Percentiles rank a stretch among this genome's conserved stretches.
phyloP scores from a whole-genome alignment of 2,329 filamentous ascomycete genomes.

The Diaporthe batatas region DNA sequence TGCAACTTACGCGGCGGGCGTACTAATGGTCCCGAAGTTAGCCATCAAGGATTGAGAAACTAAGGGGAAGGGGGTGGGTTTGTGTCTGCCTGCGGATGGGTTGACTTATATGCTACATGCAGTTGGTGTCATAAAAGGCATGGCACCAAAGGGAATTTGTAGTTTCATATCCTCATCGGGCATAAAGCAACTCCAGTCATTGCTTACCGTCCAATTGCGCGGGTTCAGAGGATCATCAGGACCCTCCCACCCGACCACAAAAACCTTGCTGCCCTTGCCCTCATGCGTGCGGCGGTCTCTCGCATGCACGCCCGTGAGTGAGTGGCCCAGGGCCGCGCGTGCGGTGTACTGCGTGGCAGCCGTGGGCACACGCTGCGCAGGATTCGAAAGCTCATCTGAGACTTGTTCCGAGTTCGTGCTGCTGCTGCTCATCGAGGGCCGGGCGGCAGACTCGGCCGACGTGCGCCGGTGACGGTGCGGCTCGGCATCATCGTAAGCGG shows the following conservation, averaged over 20 bases:
- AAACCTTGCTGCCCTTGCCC: constrained; percentile 50
- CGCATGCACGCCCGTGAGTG: constrained; percentile 50
- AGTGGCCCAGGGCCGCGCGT: constrained; percentile 47
- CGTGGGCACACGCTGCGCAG: constrained; percentile 40
- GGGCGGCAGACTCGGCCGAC: constrained; percentile 13
- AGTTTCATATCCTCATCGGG: too few species aligned
- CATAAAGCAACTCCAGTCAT: accelerated
- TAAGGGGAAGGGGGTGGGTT: too few species aligned
- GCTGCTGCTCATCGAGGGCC: not conserved
- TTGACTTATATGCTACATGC: not conserved
- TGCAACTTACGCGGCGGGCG: constrained; percentile 53
- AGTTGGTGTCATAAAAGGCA: not conserved
- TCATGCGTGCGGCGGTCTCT: constrained; percentile 46
- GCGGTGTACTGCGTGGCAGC: constrained; percentile 43
- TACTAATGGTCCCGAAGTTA: not conserved
- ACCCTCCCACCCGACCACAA: constrained; percentile 55
- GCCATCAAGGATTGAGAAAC: not conserved
- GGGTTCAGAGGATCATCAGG: constrained; percentile 55
- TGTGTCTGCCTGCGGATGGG: not conserved
- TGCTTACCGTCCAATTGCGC: constrained; percentile 51
- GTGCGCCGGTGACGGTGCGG: not conserved
- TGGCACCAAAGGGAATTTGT: too few species aligned
- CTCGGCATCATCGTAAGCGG: not conserved
- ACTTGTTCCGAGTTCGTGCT: not conserved
- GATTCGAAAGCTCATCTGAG: not conserved